A percentile compares a stretch with the other conserved stretches of the same genome.
These are phyloP conservation scores for Quercus engelmannii DNA, from an alignment of 306 rosid species.

Conservation along the genomic window DNA sequence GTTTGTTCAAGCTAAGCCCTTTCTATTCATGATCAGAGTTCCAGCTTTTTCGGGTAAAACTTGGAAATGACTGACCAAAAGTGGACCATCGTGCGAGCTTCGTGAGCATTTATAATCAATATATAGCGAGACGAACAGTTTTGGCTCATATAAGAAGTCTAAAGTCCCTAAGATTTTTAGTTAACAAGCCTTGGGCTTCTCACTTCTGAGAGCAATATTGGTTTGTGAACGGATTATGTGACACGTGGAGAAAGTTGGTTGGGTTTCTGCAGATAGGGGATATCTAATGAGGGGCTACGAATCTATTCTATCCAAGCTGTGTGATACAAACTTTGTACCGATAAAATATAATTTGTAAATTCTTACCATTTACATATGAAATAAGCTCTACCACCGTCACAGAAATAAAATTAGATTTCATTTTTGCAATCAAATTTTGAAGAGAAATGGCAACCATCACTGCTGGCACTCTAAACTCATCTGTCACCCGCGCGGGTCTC, in stretches of 20 bases:
- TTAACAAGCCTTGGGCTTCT: neutral
- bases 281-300: constrained; percentile 43
- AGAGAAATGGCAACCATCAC: constrained; percentile 74
- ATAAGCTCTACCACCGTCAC: constrained; percentile 7
- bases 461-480: constrained; percentile 48
- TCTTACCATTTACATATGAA: constrained; percentile 12
- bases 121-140: neutral
- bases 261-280: constrained; percentile 57
- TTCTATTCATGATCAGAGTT: neutral
- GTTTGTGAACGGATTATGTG: constrained; percentile 27
- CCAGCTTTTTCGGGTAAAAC: neutral
- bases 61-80: neutral
- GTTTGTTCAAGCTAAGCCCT: neutral
- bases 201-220: neutral
- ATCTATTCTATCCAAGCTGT: constrained; percentile 57
- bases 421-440: constrained; percentile 10
- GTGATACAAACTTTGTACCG: constrained; percentile 41
- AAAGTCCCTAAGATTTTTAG: no score
- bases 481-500: constrained; percentile 46
- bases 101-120: neutral
- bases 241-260: constrained; percentile 51
- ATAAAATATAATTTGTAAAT: constrained; percentile 31
- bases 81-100: neutral
- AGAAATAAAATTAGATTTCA: neutral
- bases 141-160: neutral